Base-by-base conservation (phyloP, 768 basidiomycete species). In the Filobasidium wieringae region DNA sequence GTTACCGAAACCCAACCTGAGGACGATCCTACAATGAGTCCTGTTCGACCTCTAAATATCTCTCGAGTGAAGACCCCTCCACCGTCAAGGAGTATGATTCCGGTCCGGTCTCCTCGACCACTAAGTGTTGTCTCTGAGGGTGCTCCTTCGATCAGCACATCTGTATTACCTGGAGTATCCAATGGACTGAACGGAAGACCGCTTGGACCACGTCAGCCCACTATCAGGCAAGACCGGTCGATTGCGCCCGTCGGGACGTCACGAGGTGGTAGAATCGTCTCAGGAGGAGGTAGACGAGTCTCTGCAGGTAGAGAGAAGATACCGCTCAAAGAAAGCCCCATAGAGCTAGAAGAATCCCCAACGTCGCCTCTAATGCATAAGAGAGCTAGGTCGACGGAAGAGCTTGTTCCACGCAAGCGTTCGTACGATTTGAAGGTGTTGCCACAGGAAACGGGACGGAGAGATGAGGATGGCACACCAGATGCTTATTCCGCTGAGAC, bases 351-450 rank as follows among this genome's bases (percentile, higher is more conserved):
- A 50, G n/a, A 50, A 12, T 15, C 63, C 11, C 52, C 51, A 8
- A 45, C 30, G 1, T 59, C 62, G 14, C 61, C 65, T 2, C 45
- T 57, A 2, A 34, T 33, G 2, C 34, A 51, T 30, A 73, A 73
- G 36, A 61, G 72, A 24, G 66, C 67, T 37, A 68, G 67, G 26
- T 73, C 72, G 6, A 56, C 58, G 30, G 72, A 73, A 37, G 64
- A 68, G n/a, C 51, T 72, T 15, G 55, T 63, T 2, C 69, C 72
- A 17, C 63, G 70, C 1, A 73, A 73, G 53, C 55, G 69, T 30
- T 70, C 68, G 22, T 51, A 43, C 9, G 60, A 61, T 37, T 33
- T 40, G 19, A 29, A 49, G 8, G 36, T 31, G 9, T 43, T 50
- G 11, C 34, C 34, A 9, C 39, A 47, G n/a, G n/a, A n/a, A n/a